Conservation (phyloP, 352 stramenopile species). For the Globisporangium echinulatum region DNA sequence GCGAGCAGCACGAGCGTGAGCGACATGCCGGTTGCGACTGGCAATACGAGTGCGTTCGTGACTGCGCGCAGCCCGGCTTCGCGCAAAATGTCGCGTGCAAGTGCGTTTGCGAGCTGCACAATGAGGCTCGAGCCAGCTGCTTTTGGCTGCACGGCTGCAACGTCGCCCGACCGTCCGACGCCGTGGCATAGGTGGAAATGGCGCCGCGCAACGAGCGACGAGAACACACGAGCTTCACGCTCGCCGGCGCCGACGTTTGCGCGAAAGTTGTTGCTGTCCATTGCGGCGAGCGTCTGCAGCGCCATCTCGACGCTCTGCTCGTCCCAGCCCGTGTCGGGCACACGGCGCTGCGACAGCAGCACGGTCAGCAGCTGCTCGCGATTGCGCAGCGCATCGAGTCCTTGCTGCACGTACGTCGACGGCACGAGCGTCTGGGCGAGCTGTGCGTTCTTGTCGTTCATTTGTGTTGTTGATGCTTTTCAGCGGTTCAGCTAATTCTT, state of each 20-base stretch:
- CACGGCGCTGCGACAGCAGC: constrained; percentile 76
- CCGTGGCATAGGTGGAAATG: constrained; percentile 95
- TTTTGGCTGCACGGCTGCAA: constrained; percentile 98
- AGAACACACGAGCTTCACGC: constrained; percentile 93
- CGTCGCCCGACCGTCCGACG: constrained; percentile 95
- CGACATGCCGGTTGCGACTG: constrained; percentile 97
- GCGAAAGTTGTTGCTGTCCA: constrained; percentile 95
- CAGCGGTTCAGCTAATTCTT: no score
- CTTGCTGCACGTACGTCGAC: constrained; percentile 73
- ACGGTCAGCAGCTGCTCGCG: constrained; percentile 64
- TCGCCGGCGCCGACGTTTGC: constrained; percentile 93
- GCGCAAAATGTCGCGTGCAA: constrained; percentile 89
- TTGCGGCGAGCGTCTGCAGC: constrained; percentile 80
- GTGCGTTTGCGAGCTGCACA: constrained; percentile 89
- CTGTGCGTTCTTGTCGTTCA: constrained; percentile 41
- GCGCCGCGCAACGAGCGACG: constrained; percentile 61
- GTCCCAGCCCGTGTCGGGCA: constrained; percentile 88
- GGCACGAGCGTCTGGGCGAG: constrained; percentile 53
- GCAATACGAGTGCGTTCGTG: constrained; percentile 87
- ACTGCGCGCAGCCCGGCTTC: constrained; percentile 73
- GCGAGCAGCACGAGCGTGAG: constrained; percentile 89
- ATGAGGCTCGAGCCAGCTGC: constrained; percentile 95
- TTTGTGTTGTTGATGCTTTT: constrained; percentile 4
- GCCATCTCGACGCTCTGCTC: constrained; percentile 84
- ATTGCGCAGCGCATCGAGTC: constrained; percentile 50